Evolutionary conservation across 2,329 filamentous ascomycete genomes (phyloP).

Genomic region (Zymoseptoria brevis): DNA sequence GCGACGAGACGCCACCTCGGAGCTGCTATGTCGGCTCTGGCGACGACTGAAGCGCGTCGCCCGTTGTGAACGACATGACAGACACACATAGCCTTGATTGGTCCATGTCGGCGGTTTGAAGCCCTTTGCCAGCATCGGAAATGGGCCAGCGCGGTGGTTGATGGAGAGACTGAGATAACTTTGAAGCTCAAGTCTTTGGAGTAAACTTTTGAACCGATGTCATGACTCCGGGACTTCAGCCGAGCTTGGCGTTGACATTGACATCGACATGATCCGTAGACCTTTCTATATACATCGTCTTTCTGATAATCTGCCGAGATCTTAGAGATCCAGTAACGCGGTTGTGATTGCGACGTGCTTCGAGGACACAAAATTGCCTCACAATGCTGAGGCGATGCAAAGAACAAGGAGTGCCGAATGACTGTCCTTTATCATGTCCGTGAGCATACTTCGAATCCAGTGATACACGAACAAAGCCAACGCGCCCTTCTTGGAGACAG

Average conservation of each 20-base stretch:
- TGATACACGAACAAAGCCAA: no score
- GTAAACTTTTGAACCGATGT: background rate
- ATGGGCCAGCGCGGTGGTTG: background rate
- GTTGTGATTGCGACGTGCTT: background rate
- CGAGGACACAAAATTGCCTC: background rate
- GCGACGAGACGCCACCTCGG: slow-evolving; percentile 1
- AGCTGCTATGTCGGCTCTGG: slow-evolving; percentile 13
- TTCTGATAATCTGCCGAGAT: background rate
- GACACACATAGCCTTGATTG: slow-evolving; percentile 14
- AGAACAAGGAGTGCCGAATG: no score
- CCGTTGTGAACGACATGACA: slow-evolving; percentile 14
- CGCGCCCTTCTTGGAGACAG: no score
- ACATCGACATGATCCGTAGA: background rate
- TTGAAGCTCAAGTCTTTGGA: background rate
- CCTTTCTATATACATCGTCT: no score
- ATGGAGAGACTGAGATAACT: background rate
- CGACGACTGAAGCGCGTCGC: slow-evolving; percentile 2
- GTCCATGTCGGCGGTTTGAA: slow-evolving; percentile 14
- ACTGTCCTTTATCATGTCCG: no score
- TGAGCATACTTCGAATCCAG: no score
- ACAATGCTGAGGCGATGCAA: no score
- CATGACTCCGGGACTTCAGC: background rate
- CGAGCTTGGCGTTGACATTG: background rate
- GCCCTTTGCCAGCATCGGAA: slow-evolving; percentile 13
- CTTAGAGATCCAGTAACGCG: background rate